These are phyloP conservation scores for Clonostachys byssicola DNA, from an alignment of 2,329 filamentous ascomycete genomes.

Conservation along the genomic window DNA sequence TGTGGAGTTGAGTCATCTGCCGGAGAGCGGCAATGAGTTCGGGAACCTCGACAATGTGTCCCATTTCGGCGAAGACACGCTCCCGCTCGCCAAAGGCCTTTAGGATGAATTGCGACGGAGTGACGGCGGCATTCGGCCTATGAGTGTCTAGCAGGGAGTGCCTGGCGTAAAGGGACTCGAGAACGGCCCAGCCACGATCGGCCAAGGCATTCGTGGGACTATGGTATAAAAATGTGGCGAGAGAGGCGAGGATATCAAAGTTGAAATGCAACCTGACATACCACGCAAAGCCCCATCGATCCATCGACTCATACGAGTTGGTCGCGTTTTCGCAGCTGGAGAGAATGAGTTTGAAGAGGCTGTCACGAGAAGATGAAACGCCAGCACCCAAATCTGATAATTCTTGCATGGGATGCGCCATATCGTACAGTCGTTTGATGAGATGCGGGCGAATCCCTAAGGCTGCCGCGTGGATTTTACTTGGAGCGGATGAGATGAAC, in stretches of 20 bases:
- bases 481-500: constrained; percentile 45
- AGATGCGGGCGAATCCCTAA: constrained; percentile 40
- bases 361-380: constrained; percentile 43
- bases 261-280: constrained; percentile 50
- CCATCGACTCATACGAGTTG: constrained; percentile 33
- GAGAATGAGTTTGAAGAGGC: constrained; percentile 50
- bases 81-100: constrained; percentile 48
- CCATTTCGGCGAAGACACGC: constrained; percentile 27
- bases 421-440: constrained; percentile 40
- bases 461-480: constrained; percentile 46
- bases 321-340: constrained; percentile 40
- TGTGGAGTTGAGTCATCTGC: no score
- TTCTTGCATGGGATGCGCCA: constrained; percentile 39
- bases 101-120: constrained; percentile 42
- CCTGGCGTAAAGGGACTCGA: constrained; percentile 40
- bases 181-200: constrained; percentile 45
- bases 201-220: constrained; percentile 42
- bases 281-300: constrained; percentile 48
- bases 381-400: constrained; percentile 45
- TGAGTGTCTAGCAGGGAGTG: constrained; percentile 46
- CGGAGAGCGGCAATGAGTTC: constrained; percentile 36
- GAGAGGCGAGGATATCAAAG: constrained; percentile 48
- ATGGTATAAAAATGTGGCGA: constrained; percentile 47
- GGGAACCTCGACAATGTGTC: constrained; percentile 33
- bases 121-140: constrained; percentile 33